Conservation (phyloP, 371 early-diverging fungal species). For the Choanephora cucurbitarum region DNA sequence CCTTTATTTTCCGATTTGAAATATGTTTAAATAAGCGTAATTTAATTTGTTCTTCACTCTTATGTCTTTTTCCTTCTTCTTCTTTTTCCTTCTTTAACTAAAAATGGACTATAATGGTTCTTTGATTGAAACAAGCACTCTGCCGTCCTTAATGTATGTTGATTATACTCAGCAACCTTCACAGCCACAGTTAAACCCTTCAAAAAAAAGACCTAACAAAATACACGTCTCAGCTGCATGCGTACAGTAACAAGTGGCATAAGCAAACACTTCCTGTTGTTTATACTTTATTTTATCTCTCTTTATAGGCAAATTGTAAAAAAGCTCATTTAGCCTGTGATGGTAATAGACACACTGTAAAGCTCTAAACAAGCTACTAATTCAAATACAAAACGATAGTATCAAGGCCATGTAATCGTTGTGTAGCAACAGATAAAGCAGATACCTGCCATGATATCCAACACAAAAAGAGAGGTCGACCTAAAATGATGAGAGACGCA, state of each 20-base stretch:
- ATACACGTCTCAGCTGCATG: conserved; percentile 24
- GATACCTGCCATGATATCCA: conserved; percentile 25
- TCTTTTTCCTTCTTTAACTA: background rate
- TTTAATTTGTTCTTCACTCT: background rate
- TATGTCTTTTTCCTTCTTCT: background rate
- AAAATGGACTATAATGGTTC: conserved; percentile 8
- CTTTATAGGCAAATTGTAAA: conserved; percentile 24
- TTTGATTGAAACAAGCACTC: conserved; percentile 1
- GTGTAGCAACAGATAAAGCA: conserved; percentile 20
- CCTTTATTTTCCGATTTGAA: background rate
- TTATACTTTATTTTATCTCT: background rate
- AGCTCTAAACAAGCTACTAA: too few relatives aligned
- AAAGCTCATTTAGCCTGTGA: conserved; percentile 34
- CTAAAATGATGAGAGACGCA: conserved; percentile 21
- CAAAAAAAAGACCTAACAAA: conserved; percentile 11
- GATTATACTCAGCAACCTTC: conserved; percentile 1
- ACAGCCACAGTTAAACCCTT: background rate
- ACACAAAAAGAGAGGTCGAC: conserved; percentile 32
- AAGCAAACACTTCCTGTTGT: background rate
- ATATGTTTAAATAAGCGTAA: background rate
- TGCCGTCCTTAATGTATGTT: conserved; percentile 14
- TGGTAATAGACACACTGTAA: conserved; percentile 9
- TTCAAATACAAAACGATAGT: conserved; percentile 14
- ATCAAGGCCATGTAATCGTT: conserved; percentile 28
- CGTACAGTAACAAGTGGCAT: conserved; percentile 1